phyloP scores from a whole-genome alignment of 768 basidiomycete species.

The Phaeotremella skinneri region DNA sequence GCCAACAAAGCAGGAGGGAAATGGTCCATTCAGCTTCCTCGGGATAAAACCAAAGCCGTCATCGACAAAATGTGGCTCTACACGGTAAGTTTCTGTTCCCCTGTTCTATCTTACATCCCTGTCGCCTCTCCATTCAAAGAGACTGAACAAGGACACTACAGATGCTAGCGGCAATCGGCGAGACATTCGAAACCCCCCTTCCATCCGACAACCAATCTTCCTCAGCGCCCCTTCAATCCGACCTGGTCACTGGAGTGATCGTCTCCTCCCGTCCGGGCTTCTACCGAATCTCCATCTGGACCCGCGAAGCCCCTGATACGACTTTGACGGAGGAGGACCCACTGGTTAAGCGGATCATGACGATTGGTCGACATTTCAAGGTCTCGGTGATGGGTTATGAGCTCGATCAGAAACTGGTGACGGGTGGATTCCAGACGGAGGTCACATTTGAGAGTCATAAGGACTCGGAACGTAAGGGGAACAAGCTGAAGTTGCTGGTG shows the following conservation, averaged over 20 bases:
- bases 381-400: constrained; percentile 76
- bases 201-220: constrained; percentile 18
- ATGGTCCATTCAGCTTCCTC: constrained; percentile 96
- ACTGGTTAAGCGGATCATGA: constrained; percentile 76
- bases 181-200: constrained; percentile 91
- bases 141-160: constrained; percentile 48
- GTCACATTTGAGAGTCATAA: constrained; percentile 93
- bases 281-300: constrained; percentile 98
- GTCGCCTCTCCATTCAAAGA: not conserved
- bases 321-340: constrained; percentile 52
- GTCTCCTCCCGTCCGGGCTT: constrained; percentile 76
- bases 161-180: constrained; percentile 99
- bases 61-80: constrained; percentile 98
- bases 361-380: constrained; percentile 88
- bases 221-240: constrained; percentile 56
- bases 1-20: constrained; percentile 97
- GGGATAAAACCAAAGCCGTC: constrained; percentile 78
- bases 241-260: constrained; percentile 79
- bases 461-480: constrained; percentile 37
- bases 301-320: constrained; percentile 67
- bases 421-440: constrained; percentile 86
- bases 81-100: constrained; percentile 62
- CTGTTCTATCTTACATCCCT: not conserved
- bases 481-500: constrained; percentile 32
- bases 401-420: constrained; percentile 65